phyloP scores from a whole-genome alignment of 768 basidiomycete species.

The Polyporus arcularius region DNA sequence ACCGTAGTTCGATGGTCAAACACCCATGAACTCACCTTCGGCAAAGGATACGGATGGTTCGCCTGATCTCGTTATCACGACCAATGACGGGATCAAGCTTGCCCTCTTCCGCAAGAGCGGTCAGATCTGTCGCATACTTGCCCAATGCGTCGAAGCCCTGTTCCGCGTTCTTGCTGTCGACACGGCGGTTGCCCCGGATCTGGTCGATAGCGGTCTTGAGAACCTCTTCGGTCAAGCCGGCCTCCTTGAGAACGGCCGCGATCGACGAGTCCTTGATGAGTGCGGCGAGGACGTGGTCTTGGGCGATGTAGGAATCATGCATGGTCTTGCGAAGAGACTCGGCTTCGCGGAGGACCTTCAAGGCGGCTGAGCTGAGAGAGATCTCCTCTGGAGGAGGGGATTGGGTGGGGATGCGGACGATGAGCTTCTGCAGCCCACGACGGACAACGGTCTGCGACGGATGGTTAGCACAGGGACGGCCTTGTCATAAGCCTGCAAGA shows the following conservation, averaged over 20 bases:
- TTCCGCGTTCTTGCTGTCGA: slow-evolving; percentile 86
- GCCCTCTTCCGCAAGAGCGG: slow-evolving; percentile 84
- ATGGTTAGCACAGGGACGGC: not conserved
- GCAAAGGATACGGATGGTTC: slow-evolving; percentile 81
- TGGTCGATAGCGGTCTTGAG: slow-evolving; percentile 79
- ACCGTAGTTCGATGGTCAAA: not conserved
- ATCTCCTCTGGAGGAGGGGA: slow-evolving; percentile 85
- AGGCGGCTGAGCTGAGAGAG: slow-evolving; percentile 53
- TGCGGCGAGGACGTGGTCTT: slow-evolving; percentile 89
- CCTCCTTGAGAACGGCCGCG: slow-evolving; percentile 70
- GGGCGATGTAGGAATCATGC: slow-evolving; percentile 91
- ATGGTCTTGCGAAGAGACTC: slow-evolving; percentile 77
- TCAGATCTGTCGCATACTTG: slow-evolving; percentile 88
- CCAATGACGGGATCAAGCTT: slow-evolving; percentile 97
- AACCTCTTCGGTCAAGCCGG: slow-evolving; percentile 65
- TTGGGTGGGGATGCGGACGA: slow-evolving; percentile 83
- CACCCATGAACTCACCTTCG: slow-evolving; percentile 50
- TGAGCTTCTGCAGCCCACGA: slow-evolving; percentile 70
- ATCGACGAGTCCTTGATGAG: slow-evolving; percentile 77
- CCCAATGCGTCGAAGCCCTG: slow-evolving; percentile 90
- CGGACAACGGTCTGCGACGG: slow-evolving; percentile 52
- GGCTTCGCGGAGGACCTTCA: slow-evolving; percentile 74
- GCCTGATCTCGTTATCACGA: slow-evolving; percentile 88
- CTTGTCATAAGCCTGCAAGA: not conserved
- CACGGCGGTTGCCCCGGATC: slow-evolving; percentile 78